These are phyloP conservation scores for Sicyos baderoa DNA, from an alignment of 306 rosid genomes.

Conservation along the genomic window DNA sequence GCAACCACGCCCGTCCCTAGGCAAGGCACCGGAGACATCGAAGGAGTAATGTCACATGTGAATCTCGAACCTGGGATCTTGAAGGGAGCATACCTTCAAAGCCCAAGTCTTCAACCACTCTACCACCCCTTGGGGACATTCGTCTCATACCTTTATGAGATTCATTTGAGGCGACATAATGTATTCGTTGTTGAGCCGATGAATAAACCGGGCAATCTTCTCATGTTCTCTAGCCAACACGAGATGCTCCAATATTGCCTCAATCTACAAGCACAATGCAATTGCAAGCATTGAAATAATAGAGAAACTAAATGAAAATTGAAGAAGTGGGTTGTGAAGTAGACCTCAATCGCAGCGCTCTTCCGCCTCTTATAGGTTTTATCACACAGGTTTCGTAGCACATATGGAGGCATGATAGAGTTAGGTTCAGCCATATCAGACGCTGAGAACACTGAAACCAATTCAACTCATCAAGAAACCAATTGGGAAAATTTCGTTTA, in stretches of 20 bases:
- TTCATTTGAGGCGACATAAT: slow-evolving; percentile 74
- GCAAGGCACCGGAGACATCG: no score
- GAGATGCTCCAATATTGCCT: slow-evolving; percentile 81
- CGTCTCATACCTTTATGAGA: slow-evolving; percentile 86
- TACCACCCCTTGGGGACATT: no score
- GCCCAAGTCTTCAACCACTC: no score
- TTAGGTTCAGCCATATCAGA: slow-evolving; percentile 65
- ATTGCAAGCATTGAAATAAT: slow-evolving; percentile 14
- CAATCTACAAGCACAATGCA: slow-evolving; percentile 47
- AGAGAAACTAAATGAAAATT: slow-evolving; percentile 29
- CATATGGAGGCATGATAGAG: slow-evolving; percentile 53
- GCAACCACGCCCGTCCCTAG: no score
- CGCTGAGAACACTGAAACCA: slow-evolving; percentile 17
- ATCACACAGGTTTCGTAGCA: slow-evolving; percentile 88
- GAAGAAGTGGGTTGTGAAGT: slow-evolving; percentile 14
- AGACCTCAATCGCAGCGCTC: slow-evolving; percentile 95
- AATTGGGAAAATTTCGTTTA: slow-evolving; percentile 27
- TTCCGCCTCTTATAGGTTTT: slow-evolving; percentile 96
- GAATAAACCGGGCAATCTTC: slow-evolving; percentile 71
- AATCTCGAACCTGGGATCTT: no score
- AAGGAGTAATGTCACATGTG: no score
- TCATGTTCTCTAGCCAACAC: slow-evolving; percentile 68
- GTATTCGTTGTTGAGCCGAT: slow-evolving; percentile 61
- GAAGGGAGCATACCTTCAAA: no score
- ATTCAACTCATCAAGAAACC: slow-evolving; percentile 13